Conservation (phyloP, 2,329 filamentous ascomycete species). For the Aspergillus novofumigatus region DNA sequence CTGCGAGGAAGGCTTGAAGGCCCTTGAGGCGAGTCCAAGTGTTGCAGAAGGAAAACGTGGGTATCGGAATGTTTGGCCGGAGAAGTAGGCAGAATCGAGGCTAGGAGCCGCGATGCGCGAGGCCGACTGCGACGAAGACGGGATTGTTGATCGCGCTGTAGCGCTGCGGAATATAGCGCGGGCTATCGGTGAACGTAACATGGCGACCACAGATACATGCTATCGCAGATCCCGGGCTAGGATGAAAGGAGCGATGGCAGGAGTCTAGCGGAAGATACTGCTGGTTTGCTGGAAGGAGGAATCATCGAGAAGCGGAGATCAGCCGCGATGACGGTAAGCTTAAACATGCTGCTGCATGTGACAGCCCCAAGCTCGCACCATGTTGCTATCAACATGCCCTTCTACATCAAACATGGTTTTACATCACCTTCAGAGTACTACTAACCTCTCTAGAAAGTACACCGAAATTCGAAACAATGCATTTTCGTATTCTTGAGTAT, state of each 20-base stretch:
- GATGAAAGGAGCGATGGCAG: not conserved
- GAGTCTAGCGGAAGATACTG: not conserved
- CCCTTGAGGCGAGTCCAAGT: not conserved
- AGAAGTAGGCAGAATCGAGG: not conserved
- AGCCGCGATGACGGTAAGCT: not conserved
- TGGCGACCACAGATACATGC: not conserved
- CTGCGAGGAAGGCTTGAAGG: not conserved
- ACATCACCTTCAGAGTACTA: not conserved
- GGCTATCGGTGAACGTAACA: slow-evolving; percentile 14
- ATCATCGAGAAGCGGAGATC: not conserved
- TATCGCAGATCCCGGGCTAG: not conserved
- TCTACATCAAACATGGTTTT: not conserved
- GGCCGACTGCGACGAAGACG: not conserved
- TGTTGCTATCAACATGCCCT: not conserved
- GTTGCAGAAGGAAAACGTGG: not conserved
- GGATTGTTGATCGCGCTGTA: not conserved
- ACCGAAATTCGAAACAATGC: not conserved
- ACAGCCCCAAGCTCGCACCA: not conserved
- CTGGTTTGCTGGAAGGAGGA: not conserved
- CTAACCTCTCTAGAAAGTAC: not conserved
- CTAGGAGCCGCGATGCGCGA: not conserved
- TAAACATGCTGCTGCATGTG: not conserved
- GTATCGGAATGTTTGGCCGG: not conserved
- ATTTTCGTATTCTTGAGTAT: not conserved
- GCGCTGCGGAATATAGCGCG: slow-evolving; percentile 1